Base-by-base conservation (phyloP, 805 yeast species). In the Starmerella potacharoeniae region DNA sequence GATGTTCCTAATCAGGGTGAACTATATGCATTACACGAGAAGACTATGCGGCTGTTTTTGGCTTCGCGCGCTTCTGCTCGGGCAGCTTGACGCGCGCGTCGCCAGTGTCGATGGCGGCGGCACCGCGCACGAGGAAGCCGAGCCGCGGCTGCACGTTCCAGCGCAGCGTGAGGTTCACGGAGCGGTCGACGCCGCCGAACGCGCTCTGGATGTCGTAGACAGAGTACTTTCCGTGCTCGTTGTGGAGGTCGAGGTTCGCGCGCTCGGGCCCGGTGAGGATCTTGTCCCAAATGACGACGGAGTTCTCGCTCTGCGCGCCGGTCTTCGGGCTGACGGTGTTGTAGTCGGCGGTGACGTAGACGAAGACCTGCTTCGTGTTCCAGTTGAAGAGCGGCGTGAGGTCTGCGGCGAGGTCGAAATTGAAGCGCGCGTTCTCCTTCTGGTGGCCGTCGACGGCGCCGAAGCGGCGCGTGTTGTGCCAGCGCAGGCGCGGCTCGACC, bases 341-440 rank as follows among this genome's bases (percentile, higher is more conserved):
- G 64, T 90, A 90, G 65, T 87, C 91, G 1, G 95, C 95, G 3
- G 95, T 86, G 59, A 93, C 74, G 65, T 91, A 93, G 5, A 84
- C 86, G 65, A 93, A 91, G n/a, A 91, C 81, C 69, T 91, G 97
- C 67, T 91, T 91, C 11, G 98, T 93, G 71, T 91, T 93, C 96
- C 97, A 91, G 69, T 85, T 89, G 77, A 90, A 90, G 52, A 93
- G 75, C 1, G 87, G 82, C 1, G 86, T 67, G 58, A 91, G 74
- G 69, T 91, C 96, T 7, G 71, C 68, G 16, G 79, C 80, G 48
- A 93, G 71, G 66, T 87, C 95, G 64, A 93, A 89, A 11, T 71
- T 71, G 41, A 89, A 68, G 62, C 77, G 79, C 55, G 84, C 75
- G 66, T 87, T 87, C 65, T 90, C 95, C 71, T 84, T 89, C 51